These are phyloP conservation scores for Lasiodiplodia sp. DNA, from an alignment of 2,329 filamentous ascomycete species.

Conservation along the genomic window DNA sequence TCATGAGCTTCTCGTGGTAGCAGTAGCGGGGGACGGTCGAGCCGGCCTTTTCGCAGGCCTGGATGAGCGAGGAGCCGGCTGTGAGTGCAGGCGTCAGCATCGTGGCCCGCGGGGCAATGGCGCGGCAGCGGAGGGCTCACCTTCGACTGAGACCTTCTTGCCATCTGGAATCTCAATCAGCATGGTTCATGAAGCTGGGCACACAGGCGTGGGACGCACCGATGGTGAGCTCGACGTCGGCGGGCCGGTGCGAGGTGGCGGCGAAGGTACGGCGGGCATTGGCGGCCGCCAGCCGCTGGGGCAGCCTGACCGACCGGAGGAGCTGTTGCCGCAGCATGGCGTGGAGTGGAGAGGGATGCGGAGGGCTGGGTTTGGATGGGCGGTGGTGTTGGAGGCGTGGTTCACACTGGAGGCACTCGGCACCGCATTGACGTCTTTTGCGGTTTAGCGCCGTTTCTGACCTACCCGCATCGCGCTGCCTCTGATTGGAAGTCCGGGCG, in stretches of 20 bases:
- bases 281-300: conserved; percentile 59
- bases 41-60: conserved; percentile 98
- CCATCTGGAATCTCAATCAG: conserved; percentile 69
- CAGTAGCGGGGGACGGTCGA: conserved; percentile 94
- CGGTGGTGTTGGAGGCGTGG: conserved; percentile 29
- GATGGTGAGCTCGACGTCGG: conserved; percentile 96
- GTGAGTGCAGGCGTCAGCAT: conserved; percentile 43
- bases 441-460: conserved; percentile 15
- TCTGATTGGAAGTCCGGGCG: conserved; percentile 29
- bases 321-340: conserved; percentile 71
- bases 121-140: conserved; percentile 53
- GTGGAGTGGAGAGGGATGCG: conserved; percentile 32
- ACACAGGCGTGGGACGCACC: conserved; percentile 62
- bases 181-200: conserved; percentile 36
- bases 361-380: conserved; percentile 18
- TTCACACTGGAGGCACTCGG: conserved; percentile 18
- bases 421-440: conserved; percentile 27
- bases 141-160: conserved; percentile 98
- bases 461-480: conserved; percentile 9
- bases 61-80: conserved; percentile 97
- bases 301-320: conserved; percentile 67
- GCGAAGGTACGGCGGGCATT: conserved; percentile 76
- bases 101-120: conserved; percentile 32
- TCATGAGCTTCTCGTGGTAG: conserved; percentile 99
- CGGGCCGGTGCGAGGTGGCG: conserved; percentile 77